Conservation (phyloP, 768 basidiomycete species). For the Boletales sp. region DNA sequence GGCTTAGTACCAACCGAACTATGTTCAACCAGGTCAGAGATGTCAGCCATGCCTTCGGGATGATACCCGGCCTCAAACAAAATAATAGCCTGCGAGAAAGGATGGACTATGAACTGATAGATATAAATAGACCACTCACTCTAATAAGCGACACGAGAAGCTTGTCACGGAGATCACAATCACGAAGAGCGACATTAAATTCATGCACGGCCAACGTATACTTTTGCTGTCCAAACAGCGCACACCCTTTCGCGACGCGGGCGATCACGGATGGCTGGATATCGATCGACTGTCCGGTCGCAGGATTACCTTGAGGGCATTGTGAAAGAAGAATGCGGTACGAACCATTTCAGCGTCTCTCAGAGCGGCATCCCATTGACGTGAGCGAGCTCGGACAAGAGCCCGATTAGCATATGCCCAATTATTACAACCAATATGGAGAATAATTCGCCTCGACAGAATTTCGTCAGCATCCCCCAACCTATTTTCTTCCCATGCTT, state of each 20-base stretch:
- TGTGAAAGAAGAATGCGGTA: not conserved
- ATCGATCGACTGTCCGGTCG: conserved; percentile 2
- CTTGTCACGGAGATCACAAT: conserved; percentile 3
- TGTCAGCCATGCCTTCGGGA: conserved; percentile 8
- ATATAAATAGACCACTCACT: not conserved
- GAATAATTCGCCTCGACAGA: conserved; percentile 2
- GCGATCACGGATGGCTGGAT: conserved; percentile 8
- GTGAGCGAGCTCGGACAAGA: conserved; percentile 5
- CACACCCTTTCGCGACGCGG: conserved; percentile 6
- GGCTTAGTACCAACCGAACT: conserved; percentile 2
- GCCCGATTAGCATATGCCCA: conserved; percentile 2
- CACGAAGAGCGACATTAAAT: conserved; percentile 5
- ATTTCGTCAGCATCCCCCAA: conserved; percentile 11
- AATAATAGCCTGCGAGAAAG: not conserved
- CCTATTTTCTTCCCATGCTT: conserved; percentile 6
- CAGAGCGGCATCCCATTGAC: conserved; percentile 3
- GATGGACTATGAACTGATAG: no score
- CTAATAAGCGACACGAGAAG: conserved; percentile 2
- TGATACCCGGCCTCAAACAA: conserved; percentile 8
- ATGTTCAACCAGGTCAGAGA: conserved; percentile 1
- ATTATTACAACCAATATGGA: not conserved
- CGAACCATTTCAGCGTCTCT: conserved; percentile 11
- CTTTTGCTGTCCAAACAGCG: conserved; percentile 5
- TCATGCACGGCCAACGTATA: conserved; percentile 2
- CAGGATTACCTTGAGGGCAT: not conserved